Conservation (phyloP, 2,329 filamentous ascomycete genomes). For the Sphaerulina vaccinii region DNA sequence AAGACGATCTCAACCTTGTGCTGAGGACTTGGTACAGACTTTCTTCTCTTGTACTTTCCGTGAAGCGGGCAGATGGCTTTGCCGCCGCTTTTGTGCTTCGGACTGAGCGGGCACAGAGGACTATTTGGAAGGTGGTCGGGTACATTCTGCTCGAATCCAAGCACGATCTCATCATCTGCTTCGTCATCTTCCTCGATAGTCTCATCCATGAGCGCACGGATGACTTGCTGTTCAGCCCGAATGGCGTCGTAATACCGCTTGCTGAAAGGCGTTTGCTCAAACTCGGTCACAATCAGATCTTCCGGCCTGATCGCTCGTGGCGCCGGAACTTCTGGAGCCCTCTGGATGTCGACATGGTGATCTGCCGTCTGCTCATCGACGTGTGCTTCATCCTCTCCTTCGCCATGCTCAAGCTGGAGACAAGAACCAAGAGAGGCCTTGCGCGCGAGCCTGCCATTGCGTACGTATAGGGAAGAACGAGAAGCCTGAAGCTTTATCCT, state of each 20-base stretch:
- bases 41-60: slow-evolving; percentile 31
- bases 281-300: slow-evolving; percentile 31
- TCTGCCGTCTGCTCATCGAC: neutral
- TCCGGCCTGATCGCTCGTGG: slow-evolving; percentile 9
- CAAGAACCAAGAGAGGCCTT: slow-evolving; percentile 1
- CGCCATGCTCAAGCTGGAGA: neutral
- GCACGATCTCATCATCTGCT: slow-evolving; percentile 23
- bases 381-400: neutral
- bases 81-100: slow-evolving; percentile 39
- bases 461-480: slow-evolving; percentile 13
- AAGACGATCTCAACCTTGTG: slow-evolving; percentile 20
- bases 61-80: slow-evolving; percentile 43
- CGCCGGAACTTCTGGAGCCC: neutral
- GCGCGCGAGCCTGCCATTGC: slow-evolving; percentile 10
- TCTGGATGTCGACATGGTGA: neutral
- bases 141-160: slow-evolving; percentile 39
- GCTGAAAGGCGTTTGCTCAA: slow-evolving; percentile 34
- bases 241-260: slow-evolving; percentile 34
- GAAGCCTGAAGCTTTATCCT: slow-evolving; percentile 8
- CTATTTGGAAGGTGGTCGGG: slow-evolving; percentile 47
- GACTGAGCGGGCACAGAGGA: slow-evolving; percentile 44
- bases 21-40: neutral
- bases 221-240: slow-evolving; percentile 28
- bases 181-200: slow-evolving; percentile 27
- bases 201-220: slow-evolving; percentile 29